Percentiles rank a stretch among this genome's conserved stretches.
These are phyloP conservation scores for Didymella arachidicola DNA, from an alignment of 2,329 filamentous ascomycete species.

Conservation along the genomic window DNA sequence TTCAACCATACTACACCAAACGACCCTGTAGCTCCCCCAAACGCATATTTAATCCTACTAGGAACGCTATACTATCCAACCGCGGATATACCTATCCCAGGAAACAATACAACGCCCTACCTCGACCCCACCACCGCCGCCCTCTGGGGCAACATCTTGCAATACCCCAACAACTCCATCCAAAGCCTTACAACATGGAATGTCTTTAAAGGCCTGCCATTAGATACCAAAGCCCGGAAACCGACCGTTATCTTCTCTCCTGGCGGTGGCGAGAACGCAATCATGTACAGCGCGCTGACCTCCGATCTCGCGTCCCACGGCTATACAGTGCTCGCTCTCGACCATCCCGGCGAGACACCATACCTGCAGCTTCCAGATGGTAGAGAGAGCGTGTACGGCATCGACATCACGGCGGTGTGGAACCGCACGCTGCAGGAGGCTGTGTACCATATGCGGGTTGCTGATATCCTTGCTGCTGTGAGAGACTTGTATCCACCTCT, in stretches of 20 bases:
- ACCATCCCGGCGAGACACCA: neutral
- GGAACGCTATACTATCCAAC: slow-evolving; percentile 39
- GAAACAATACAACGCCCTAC: slow-evolving; percentile 29
- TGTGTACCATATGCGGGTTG: neutral
- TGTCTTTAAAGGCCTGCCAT: slow-evolving; percentile 22
- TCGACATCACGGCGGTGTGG: neutral
- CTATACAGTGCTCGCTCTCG: neutral
- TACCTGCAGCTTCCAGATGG: neutral
- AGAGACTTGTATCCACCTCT: neutral
- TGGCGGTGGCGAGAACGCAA: slow-evolving; percentile 20
- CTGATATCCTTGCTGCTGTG: neutral
- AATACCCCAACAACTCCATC: slow-evolving; percentile 13
- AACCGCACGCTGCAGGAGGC: neutral
- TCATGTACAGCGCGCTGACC: slow-evolving; percentile 18
- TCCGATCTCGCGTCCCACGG: neutral
- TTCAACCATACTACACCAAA: slow-evolving; percentile 37
- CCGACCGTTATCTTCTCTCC: slow-evolving; percentile 34
- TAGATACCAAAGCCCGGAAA: slow-evolving; percentile 6
- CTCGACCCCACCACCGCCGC: slow-evolving; percentile 30
- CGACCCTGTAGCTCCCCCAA: slow-evolving; percentile 31
- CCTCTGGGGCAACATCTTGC: slow-evolving; percentile 26
- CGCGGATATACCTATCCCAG: slow-evolving; percentile 15
- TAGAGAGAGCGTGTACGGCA: neutral
- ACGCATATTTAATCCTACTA: slow-evolving; percentile 26
- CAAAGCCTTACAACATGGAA: slow-evolving; percentile 23